These are phyloP conservation scores for Trichosanthes cucumerina DNA, from an alignment of 306 rosid species.

Conservation along the genomic window DNA sequence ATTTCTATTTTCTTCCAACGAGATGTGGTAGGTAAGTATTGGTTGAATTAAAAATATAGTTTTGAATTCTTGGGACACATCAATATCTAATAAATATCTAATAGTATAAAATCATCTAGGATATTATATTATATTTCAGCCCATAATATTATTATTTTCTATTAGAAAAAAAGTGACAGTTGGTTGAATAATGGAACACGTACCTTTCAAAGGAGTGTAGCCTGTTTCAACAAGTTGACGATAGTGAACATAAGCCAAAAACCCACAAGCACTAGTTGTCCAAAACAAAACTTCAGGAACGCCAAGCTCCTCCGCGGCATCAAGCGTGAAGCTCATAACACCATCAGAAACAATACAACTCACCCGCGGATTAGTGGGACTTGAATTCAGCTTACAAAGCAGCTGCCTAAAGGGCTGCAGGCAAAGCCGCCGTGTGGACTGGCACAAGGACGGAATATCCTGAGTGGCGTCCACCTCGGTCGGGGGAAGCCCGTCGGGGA, in stretches of 20 bases:
- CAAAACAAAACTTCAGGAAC: constrained; percentile 25
- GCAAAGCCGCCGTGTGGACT: constrained; percentile 5
- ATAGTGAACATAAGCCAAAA: constrained; percentile 19
- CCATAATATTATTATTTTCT: no score
- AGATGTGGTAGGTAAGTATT: no score
- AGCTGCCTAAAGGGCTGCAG: constrained; percentile 19
- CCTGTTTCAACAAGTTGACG: constrained; percentile 19
- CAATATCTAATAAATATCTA: no score
- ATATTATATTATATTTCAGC: no score
- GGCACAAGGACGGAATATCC: constrained; percentile 12
- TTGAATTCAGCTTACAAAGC: constrained; percentile 14
- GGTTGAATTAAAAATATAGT: no score
- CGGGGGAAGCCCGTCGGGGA: constrained; percentile 25
- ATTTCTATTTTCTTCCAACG: no score
- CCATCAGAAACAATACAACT: constrained; percentile 32
- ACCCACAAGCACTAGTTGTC: constrained; percentile 34
- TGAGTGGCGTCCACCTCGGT: constrained; percentile 18
- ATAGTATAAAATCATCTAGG: no score
- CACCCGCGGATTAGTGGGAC: constrained; percentile 4
- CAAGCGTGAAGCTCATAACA: constrained; percentile 24
- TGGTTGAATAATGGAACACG: no score
- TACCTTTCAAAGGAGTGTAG: constrained; percentile 27
- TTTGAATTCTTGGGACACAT: no score
- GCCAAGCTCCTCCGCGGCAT: constrained; percentile 28
- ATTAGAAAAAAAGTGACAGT: no score